Base-by-base conservation (phyloP, 2,329 filamentous ascomycete genomes). In the Metarhizium album region DNA sequence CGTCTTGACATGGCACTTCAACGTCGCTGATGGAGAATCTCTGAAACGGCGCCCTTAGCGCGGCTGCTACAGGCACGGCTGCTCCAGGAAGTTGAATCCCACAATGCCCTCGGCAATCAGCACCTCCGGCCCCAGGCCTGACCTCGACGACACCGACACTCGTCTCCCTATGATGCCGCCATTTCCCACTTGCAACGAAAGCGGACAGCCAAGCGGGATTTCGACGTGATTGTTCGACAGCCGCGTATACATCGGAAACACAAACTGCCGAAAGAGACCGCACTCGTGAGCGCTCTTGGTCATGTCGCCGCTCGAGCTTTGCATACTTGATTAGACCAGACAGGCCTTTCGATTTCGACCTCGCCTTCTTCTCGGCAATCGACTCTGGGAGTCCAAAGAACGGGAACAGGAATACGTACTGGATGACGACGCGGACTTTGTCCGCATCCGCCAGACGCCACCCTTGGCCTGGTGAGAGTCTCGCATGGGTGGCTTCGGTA, bases 31-130 rank as follows among this genome's bases (percentile, higher is more conserved):
- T n/a, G n/a, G n/a, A n/a, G n/a, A n/a, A n/a, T n/a, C n/a, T n/a
- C n/a, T n/a, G n/a, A n/a, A n/a, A n/a, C n/a, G n/a, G n/a, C n/a
- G n/a, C n/a, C n/a, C n/a, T n/a, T n/a, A n/a, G n/a, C n/a, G 18
- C n/a, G 27, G 7, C 27, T 29, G 27, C 18, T 40, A 40, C n/a
- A 43, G 20, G 3, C 20, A 43, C 4, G 22, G 46, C 6, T 38
- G 54, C 33, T 55, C 60, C 48, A 62, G 47, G 43, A 66, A 68
- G 35, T 76, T 76, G 57, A 73, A 74, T 1, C 74, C 74, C 4
- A 75, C 70, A n/a, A 76, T 73, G 0, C 74, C 74, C 54, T 76
- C 73, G 0, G 73, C 73, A 3, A 74, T 54, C 0, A 72, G 63
- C 4, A 56, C 55, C 24, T 58, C 58, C 29, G 40, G 53, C 11